phyloP scores from a whole-genome alignment of 2,329 filamentous ascomycete genomes.

The Aspergillus fischeri region DNA sequence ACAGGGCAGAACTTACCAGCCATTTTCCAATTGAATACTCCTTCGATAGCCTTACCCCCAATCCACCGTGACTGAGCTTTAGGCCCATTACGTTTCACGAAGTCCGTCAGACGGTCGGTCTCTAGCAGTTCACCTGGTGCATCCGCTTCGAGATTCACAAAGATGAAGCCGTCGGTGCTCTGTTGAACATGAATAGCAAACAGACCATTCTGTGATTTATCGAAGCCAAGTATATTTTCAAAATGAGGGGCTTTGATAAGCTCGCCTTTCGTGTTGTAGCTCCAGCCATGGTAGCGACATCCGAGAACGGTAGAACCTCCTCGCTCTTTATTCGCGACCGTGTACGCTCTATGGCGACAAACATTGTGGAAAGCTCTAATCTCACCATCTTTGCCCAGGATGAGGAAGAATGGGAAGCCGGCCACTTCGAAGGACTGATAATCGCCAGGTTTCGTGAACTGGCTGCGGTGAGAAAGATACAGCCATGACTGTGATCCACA shows the following conservation, averaged over 20 bases:
- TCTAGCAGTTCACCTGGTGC: not conserved
- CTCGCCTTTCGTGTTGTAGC: slow-evolving; percentile 54
- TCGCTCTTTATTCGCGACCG: slow-evolving; percentile 50
- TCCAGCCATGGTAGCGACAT: slow-evolving; percentile 63
- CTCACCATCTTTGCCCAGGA: slow-evolving; percentile 47
- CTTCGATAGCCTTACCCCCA: slow-evolving; percentile 23
- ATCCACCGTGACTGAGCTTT: slow-evolving; percentile 20
- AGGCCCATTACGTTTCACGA: slow-evolving; percentile 10
- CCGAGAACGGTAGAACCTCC: slow-evolving; percentile 52
- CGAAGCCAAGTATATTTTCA: slow-evolving; percentile 53
- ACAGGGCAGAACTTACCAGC: slow-evolving; percentile 16
- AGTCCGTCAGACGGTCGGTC: slow-evolving; percentile 5
- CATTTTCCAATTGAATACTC: slow-evolving; percentile 33
- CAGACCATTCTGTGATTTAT: slow-evolving; percentile 53
- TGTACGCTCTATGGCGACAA: slow-evolving; percentile 59
- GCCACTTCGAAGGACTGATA: slow-evolving; percentile 55
- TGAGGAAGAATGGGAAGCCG: slow-evolving; percentile 55
- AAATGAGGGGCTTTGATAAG: slow-evolving; percentile 60
- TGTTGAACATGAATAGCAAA: slow-evolving; percentile 35
- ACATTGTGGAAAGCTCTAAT: slow-evolving; percentile 61
- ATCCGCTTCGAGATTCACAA: slow-evolving; percentile 24
- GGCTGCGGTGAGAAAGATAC: slow-evolving; percentile 36
- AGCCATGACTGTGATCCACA: slow-evolving; percentile 29
- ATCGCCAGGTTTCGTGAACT: slow-evolving; percentile 52
- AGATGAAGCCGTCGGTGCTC: slow-evolving; percentile 21